A percentile compares a stretch with the other conserved stretches of the same genome.
These are phyloP conservation scores for Fusarium abutilonis DNA, from an alignment of 2,329 filamentous ascomycete genomes.

Conservation along the genomic window DNA sequence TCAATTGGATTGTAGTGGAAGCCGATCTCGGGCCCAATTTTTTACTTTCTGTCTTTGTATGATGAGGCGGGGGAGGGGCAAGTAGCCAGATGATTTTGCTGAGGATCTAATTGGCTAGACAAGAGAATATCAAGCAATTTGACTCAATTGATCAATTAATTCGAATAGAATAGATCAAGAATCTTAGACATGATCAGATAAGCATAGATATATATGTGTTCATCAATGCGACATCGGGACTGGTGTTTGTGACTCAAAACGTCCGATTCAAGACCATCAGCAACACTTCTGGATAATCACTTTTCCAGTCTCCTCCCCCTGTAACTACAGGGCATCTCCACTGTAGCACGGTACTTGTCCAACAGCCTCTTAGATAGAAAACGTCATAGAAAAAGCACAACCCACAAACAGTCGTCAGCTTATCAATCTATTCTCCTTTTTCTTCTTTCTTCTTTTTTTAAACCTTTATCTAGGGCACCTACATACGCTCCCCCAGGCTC, in stretches of 20 bases:
- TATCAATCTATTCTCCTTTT: constrained; percentile 11
- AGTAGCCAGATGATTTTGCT: constrained; percentile 5
- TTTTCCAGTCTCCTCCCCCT: constrained; percentile 20
- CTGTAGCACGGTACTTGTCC: constrained; percentile 1
- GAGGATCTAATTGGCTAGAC: constrained; percentile 13
- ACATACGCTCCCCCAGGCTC: neutral
- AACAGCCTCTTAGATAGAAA: neutral
- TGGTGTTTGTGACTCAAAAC: constrained; percentile 30
- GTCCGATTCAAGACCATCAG: neutral
- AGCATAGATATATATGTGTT: constrained; percentile 2
- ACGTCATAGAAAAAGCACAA: constrained; percentile 15
- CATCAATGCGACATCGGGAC: constrained; percentile 25
- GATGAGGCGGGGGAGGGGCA: constrained; percentile 29
- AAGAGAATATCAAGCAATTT: constrained; percentile 5
- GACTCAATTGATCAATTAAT: constrained; percentile 7
- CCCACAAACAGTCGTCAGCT: neutral
- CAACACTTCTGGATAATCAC: constrained; percentile 33
- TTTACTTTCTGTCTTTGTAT: constrained; percentile 8
- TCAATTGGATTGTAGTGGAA: neutral
- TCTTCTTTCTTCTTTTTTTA: neutral
- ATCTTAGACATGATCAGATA: neutral
- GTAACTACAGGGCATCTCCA: constrained; percentile 2
- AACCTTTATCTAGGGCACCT: neutral
- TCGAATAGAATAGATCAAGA: neutral
- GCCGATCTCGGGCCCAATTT: constrained; percentile 34